Conservation (phyloP, 2,329 filamentous ascomycete species). For the Fusarium irregulare region DNA sequence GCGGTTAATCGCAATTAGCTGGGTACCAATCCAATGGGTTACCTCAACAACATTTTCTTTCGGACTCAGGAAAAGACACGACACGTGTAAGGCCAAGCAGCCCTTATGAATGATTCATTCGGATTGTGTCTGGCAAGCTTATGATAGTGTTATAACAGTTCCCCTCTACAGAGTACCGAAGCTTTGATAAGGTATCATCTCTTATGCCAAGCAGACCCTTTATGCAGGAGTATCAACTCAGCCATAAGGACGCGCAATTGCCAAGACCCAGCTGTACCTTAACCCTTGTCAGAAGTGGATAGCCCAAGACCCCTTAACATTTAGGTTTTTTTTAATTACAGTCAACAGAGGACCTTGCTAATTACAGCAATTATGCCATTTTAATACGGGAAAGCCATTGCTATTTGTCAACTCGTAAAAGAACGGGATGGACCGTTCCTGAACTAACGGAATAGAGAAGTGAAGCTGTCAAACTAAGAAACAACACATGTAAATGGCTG, state of each 20-base stretch:
- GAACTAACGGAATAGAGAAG: not conserved
- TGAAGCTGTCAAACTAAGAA: not conserved
- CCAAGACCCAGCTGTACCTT: not conserved
- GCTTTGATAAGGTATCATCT: not conserved
- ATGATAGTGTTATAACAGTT: too few species aligned
- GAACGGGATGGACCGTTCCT: not conserved
- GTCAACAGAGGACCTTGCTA: not conserved
- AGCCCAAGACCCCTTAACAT: constrained; percentile 13
- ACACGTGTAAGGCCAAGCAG: constrained; percentile 6
- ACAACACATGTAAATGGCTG: not conserved
- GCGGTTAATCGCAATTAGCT: not conserved
- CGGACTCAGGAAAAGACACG: not conserved
- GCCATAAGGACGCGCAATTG: constrained; percentile 39
- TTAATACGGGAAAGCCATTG: not conserved
- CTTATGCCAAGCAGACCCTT: constrained; percentile 20
- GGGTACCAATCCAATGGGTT: not conserved
- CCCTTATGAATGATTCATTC: not conserved
- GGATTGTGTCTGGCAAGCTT: not conserved
- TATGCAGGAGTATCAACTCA: constrained; percentile 27
- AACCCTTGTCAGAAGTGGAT: constrained; percentile 12
- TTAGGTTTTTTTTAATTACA: constrained; percentile 1
- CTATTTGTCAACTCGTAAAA: not conserved
- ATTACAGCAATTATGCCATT: not conserved
- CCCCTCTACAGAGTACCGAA: too few species aligned
- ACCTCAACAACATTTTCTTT: not conserved